Base-by-base conservation (phyloP, 768 basidiomycete species). In the Trametes punicea region DNA sequence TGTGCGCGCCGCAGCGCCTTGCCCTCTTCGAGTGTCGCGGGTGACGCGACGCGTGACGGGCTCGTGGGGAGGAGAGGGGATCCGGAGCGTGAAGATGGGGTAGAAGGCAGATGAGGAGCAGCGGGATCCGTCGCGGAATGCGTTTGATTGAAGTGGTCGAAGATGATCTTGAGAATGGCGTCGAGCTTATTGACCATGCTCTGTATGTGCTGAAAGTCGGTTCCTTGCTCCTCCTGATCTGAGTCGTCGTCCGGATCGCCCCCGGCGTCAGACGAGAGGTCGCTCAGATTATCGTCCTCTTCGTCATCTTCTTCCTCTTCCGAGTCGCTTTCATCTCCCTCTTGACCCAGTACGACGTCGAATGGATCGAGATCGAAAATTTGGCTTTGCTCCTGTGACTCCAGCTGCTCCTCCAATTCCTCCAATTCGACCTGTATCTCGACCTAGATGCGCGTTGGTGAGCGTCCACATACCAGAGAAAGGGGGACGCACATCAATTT, bases 351-450 rank as follows among this genome's bases (percentile, higher is more conserved):
- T 26, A 87, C 74, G n/a, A 78, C 79, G 61, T 95, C 93, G 61
- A 96, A 93, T 1, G 91, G 90, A 70, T 97, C 93, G 20, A 90
- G 69, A 42, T 90, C 84, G 62, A 88, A 90, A 16, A 88, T 54
- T 15, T 76, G 77, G 1, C 76, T 79, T n/a, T 77, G 77, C 27
- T 84, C 83, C 57, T 74, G 55, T 3, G 65, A 59, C 1, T 66
- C 70, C 16, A 79, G 81, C 13, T 79, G 76, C 3, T 88, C 88
- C 64, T 96, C 94, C 4, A 95, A 74, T 62, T 97, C 93, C 67
- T 98, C 95, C 3, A 93, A 67, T 65, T 95, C 93, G n/a, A 93
- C 88, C 67, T 97, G 95, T 29, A 99, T 94, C 72, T 99, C 96
- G 25, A 97, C 92, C 34, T 36, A 15, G 13, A 36, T n/a, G n/a